A percentile compares a stretch with the other conserved stretches of the same genome.
phyloP scores from a whole-genome alignment of 305 asterid species.

The Solanum hybrid region DNA sequence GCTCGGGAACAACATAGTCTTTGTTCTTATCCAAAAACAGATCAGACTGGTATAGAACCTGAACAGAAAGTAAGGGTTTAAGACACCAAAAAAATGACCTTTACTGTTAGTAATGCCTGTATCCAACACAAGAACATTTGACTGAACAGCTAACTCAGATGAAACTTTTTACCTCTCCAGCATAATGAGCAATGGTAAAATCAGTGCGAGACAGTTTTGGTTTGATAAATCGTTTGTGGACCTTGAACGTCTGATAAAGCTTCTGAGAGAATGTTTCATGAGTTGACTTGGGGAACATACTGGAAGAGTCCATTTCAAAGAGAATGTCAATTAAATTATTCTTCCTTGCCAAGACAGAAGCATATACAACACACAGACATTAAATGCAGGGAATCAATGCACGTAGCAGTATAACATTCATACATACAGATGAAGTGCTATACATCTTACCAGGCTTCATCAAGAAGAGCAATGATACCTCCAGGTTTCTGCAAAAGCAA shows the following conservation, averaged over 20 bases:
- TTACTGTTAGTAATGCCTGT: constrained; percentile 1
- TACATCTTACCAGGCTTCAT: constrained; percentile 77
- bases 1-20: constrained; percentile 92
- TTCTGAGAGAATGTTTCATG: constrained; percentile 85
- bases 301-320: constrained; percentile 30
- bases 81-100: constrained; percentile 2
- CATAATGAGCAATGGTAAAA: constrained; percentile 88
- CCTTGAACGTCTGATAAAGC: constrained; percentile 87
- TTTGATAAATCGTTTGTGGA: constrained; percentile 85
- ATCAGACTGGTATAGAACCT: constrained; percentile 89
- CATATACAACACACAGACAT: background rate
- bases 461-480: constrained; percentile 91
- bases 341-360: background rate
- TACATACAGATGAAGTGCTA: background rate
- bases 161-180: constrained; percentile 65
- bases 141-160: background rate
- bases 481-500: constrained; percentile 80
- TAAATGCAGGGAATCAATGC: background rate
- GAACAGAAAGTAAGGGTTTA: constrained; percentile 17
- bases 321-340: constrained; percentile 11
- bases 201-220: constrained; percentile 91
- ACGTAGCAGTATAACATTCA: background rate
- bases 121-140: constrained; percentile 7
- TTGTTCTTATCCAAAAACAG: constrained; percentile 90
- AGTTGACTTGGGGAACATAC: constrained; percentile 98